A percentile compares a stretch with the other conserved stretches of the same genome.
Evolutionary conservation across 441 rosid species (phyloP).

Genomic region (Melastoma candidum): DNA sequence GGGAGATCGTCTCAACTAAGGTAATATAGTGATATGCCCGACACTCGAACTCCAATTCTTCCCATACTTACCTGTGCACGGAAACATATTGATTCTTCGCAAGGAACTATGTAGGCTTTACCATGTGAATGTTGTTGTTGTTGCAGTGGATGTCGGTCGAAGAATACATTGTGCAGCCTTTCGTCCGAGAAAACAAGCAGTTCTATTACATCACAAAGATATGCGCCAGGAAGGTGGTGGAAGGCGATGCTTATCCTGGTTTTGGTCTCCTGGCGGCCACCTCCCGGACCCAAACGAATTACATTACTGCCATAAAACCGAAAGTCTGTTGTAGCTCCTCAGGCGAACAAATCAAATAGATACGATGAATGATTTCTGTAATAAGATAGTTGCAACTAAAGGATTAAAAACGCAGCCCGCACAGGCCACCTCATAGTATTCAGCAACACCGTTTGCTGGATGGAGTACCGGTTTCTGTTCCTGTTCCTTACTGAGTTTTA

Average conservation of each 20-base stretch:
- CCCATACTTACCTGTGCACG: not conserved
- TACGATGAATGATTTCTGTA: not conserved
- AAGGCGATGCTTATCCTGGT: slow-evolving; percentile 26
- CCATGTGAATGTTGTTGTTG: not conserved
- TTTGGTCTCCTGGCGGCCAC: slow-evolving; percentile 24
- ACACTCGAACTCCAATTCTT: too few species aligned
- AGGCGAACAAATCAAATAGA: not conserved
- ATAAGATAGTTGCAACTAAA: not conserved
- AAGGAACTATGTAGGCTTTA: not conserved
- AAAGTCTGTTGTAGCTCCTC: too few species aligned
- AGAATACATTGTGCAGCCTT: slow-evolving; percentile 45
- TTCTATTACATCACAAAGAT: slow-evolving; percentile 40
- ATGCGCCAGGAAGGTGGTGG: slow-evolving; percentile 32
- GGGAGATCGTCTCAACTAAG: slow-evolving; percentile 12
- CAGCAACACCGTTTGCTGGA: too few species aligned
- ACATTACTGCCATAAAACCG: slow-evolving; percentile 33
- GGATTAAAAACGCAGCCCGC: too few species aligned
- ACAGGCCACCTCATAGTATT: too few species aligned
- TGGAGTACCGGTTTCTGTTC: too few species aligned
- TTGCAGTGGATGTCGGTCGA: slow-evolving; percentile 35
- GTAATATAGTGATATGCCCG: not conserved
- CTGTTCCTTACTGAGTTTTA: too few species aligned
- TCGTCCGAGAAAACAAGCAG: slow-evolving; percentile 21
- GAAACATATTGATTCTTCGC: not conserved
- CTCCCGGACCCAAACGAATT: slow-evolving; percentile 24